Percentiles rank a stretch among this genome's conserved stretches.
phyloP scores from a whole-genome alignment of 176 grass and related monocot genomes.

The Cenchrus americanus region DNA sequence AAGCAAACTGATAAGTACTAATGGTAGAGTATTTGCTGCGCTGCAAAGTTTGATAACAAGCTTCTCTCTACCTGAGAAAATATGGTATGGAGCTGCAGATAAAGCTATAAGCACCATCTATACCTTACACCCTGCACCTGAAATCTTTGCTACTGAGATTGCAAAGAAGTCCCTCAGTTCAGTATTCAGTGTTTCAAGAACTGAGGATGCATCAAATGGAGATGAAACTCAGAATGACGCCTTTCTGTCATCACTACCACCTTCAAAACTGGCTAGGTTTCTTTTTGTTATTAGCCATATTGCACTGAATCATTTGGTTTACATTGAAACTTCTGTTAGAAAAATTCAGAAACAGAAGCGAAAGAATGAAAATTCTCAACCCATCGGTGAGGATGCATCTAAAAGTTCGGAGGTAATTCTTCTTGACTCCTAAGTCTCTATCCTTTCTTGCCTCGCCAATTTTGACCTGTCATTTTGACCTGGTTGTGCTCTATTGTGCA shows the following conservation, averaged over 20 bases:
- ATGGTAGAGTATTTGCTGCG: constrained; percentile 65
- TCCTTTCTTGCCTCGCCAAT: constrained; percentile 7
- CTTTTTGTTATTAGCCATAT: constrained; percentile 86
- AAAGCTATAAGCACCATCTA: constrained; percentile 88
- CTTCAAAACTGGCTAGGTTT: constrained; percentile 86
- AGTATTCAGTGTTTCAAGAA: constrained; percentile 54
- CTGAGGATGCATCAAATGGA: constrained; percentile 46
- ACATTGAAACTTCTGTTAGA: constrained; percentile 80
- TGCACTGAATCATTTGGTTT: constrained; percentile 91
- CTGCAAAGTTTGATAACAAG: constrained; percentile 69
- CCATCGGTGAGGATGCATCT: constrained; percentile 33
- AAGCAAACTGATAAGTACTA: constrained; percentile 64
- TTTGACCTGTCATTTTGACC: constrained; percentile 31
- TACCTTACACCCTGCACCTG: constrained; percentile 72
- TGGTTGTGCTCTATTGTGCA: constrained; percentile 33
- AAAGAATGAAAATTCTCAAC: constrained; percentile 66
- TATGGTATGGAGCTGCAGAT: constrained; percentile 90
- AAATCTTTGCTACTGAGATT: constrained; percentile 75
- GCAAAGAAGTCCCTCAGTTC: constrained; percentile 75
- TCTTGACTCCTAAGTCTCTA: background rate
- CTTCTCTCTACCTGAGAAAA: constrained; percentile 76
- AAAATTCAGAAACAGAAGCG: constrained; percentile 88
- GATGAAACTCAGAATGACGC: constrained; percentile 33
- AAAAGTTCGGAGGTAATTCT: constrained; percentile 69
- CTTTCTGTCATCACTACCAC: constrained; percentile 51